Percentiles rank a stretch among this genome's conserved stretches.
Evolutionary conservation across 192 early-diverging fungal species (phyloP).

Genomic region (Coemansia sp.): DNA sequence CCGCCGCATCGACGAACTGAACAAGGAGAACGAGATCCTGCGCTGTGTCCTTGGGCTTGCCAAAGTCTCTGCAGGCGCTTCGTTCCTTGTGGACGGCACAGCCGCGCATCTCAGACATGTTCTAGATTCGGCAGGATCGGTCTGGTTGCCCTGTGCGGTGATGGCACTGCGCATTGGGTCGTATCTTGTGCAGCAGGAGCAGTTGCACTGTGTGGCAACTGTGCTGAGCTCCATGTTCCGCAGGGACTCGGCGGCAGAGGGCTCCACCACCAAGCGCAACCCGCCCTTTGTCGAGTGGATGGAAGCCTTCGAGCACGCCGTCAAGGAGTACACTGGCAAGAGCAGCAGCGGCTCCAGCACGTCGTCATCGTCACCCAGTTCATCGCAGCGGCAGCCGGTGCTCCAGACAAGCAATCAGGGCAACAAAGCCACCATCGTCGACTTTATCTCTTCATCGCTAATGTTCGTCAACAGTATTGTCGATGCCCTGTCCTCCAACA

Average conservation of each 20-base stretch:
- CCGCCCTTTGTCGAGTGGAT: conserved; percentile 50
- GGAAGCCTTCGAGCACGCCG: conserved; percentile 35
- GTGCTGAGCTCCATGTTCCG: conserved; percentile 36
- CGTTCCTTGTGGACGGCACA: conserved; percentile 17
- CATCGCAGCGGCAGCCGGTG: neutral
- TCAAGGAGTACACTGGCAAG: conserved; percentile 15
- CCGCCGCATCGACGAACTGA: conserved; percentile 39
- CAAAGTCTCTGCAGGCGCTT: conserved; percentile 28
- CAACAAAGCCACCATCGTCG: conserved; percentile 17
- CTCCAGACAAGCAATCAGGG: neutral
- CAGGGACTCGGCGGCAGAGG: conserved; percentile 15
- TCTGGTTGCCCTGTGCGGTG: conserved; percentile 40
- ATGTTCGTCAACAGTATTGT: conserved; percentile 22
- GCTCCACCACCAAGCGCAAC: conserved; percentile 10
- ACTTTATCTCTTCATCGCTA: conserved; percentile 32
- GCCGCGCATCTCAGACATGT: conserved; percentile 20
- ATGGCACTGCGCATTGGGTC: conserved; percentile 37
- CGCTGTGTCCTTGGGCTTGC: conserved; percentile 40
- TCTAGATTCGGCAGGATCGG: conserved; percentile 36
- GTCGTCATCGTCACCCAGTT: neutral
- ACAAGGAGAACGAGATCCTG: conserved; percentile 47
- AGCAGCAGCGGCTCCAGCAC: neutral
- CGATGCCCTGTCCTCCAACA: conserved; percentile 22
- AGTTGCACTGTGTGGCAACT: conserved; percentile 10
- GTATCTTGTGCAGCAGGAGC: conserved; percentile 25